phyloP scores from a whole-genome alignment of 306 rosid genomes.

The Argentina anserina region DNA sequence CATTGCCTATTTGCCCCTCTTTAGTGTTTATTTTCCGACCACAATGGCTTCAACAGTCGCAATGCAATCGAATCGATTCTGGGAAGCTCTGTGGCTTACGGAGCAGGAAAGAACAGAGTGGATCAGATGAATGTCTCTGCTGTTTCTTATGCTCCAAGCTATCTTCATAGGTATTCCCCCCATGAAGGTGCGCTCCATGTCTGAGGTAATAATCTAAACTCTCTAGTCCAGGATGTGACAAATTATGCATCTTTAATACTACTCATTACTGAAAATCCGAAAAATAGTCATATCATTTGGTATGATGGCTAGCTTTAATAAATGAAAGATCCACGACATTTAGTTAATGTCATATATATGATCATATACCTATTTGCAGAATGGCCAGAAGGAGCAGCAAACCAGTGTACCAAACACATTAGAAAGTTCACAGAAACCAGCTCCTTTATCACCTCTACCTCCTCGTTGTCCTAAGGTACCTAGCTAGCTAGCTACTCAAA shows the following conservation, averaged over 20 bases:
- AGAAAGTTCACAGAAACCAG: background rate
- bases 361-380: background rate
- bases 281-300: background rate
- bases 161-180: background rate
- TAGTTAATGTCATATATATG: background rate
- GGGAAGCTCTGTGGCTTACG: background rate
- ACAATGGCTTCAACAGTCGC: background rate
- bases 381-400: constrained; percentile 5
- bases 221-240: background rate
- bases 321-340: too few species aligned
- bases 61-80: constrained; percentile 4
- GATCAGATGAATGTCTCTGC: background rate
- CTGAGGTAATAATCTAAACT: background rate
- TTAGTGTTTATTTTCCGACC: background rate
- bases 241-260: too few species aligned
- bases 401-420: background rate
- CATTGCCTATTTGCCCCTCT: background rate
- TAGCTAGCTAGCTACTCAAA: background rate
- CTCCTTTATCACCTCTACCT: constrained; percentile 2
- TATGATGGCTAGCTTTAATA: background rate
- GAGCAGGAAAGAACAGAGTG: background rate
- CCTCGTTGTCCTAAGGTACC: background rate
- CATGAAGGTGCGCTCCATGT: background rate
- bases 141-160: background rate
- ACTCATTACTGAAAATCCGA: too few species aligned